Evolutionary conservation across 352 stramenopile species (phyloP), one percentile per base, ranked within the genome.

Genomic region (Globisporangium echinulatum): DNA sequence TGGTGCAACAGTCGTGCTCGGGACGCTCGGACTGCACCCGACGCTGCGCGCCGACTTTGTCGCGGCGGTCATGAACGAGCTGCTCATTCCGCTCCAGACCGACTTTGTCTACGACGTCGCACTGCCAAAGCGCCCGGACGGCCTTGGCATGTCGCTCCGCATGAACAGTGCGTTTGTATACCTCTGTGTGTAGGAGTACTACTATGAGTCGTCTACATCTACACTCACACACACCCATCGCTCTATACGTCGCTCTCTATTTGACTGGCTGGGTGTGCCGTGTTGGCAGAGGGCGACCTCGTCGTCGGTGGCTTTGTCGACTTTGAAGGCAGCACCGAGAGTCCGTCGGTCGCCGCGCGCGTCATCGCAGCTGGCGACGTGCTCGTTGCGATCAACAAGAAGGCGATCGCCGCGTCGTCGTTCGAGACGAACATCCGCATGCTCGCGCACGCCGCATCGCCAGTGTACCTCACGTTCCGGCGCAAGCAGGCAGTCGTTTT

Each of bases 361-460:
- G 83, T 91, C 65, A 91, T 93, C 61, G 71, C 79, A 4, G 81
- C 89, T 50, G 78, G 84, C 44, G 83, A 93, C 58, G 72, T 85
- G 40, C 70, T 93, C 47, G 79, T 93, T 19, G 83, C 83, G 50
- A 93, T 93, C 63, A 93, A 93, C 76, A 95, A 93, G 53, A 95
- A 91, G 58, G 86, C 74, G 54, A 91, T 91, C 70, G 92, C 77
- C 44, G 87, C 82, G 17, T 90, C 80, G 63, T 89, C 83, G 4
- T 93, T 93, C 63, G 85, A 92, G 66, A 90, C 85, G 56, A 95
- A 82, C 68, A 93, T 93, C 66, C 83, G 79, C 50, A 87, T 90
- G 81, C 67, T 93, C 14, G 78, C 83, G 25, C 73, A 78, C 63
- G 79, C 83, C 7, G 78, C 83, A 36, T 93, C 83, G n/a, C 83